Conservation (phyloP, 768 basidiomycete genomes). For the Plicaturopsis crispa region DNA sequence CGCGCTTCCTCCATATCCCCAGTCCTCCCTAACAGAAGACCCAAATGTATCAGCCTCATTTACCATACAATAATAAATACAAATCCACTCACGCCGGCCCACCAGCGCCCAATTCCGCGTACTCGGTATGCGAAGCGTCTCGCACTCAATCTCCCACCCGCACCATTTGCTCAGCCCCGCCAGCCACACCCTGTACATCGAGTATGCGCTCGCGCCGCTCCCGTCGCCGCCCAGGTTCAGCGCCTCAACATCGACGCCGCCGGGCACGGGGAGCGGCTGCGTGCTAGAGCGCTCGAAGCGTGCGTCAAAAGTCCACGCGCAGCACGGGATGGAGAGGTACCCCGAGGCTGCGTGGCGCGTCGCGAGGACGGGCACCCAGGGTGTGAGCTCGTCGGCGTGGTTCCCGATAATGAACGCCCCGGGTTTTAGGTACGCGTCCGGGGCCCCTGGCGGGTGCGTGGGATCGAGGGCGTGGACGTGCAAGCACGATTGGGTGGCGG, state of each 20-base stretch:
- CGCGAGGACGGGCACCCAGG: constrained; percentile 85
- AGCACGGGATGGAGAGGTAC: constrained; percentile 85
- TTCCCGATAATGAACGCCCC: constrained; percentile 84
- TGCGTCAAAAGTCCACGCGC: constrained; percentile 74
- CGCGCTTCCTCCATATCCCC: constrained; percentile 21
- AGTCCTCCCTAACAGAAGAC: constrained; percentile 17
- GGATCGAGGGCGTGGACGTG: constrained; percentile 72
- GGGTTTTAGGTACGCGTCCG: constrained; percentile 23
- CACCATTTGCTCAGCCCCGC: constrained; percentile 62
- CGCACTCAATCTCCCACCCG: constrained; percentile 86
- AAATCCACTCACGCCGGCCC: constrained; percentile 33
- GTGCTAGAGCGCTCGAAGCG: constrained; percentile 47
- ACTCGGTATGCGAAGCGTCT: constrained; percentile 83
- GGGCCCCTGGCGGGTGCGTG: constrained; percentile 11
- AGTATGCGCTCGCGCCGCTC: constrained; percentile 63
- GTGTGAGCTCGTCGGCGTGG: constrained; percentile 94
- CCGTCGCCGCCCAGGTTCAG: constrained; percentile 56
- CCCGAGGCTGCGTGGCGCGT: constrained; percentile 53
- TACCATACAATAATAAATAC: constrained; percentile 3
- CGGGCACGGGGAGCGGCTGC: constrained; percentile 21
- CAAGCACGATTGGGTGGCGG: constrained; percentile 49
- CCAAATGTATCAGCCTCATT: constrained; percentile 19
- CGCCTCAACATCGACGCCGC: constrained; percentile 20
- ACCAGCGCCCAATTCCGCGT: constrained; percentile 91
- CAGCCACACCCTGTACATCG: constrained; percentile 82